Evolutionary conservation across 139 green algal species (phyloP), one percentile per base, ranked within the genome.

Genomic region (Closterium sp.): DNA sequence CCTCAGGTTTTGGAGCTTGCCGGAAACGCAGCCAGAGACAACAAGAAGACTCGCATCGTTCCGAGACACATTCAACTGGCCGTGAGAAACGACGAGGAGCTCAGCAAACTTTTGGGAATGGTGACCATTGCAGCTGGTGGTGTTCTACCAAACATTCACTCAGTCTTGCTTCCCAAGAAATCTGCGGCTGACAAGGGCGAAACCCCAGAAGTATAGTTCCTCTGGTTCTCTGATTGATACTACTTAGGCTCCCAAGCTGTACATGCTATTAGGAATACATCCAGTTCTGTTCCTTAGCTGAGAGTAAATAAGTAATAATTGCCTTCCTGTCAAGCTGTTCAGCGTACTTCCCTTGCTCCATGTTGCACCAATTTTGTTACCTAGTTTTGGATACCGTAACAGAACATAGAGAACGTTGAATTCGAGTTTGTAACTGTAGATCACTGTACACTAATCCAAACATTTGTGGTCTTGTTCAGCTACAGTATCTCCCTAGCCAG

Each of bases 21-120:
- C 33, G 95, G 96, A 85, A 97, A 97, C 89, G 95, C 96, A 33
- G 93, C 95, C 55, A 92, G 96, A 31, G 96, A 97, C 94, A 97
- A 97, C 96, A 97, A 97, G 95, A 97, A 97, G 95, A 95, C 95
- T 8, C 94, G 96, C 89, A 97, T 97, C 93, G 91, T 95, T 19
- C 92, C 94, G 16, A 83, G 96, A 84, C 96, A 98, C 94, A 98
- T 98, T 93, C 97, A 98, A 95, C 95, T 98, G 85, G 97, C 97
- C 35, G 96, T 98, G 88, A 95, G 97, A 91, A 99, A 98, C 91
- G 97, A 99, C 85, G 97, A 99, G 96, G 97, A 99, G 96, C 96
- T 99, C 91, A 94, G 89, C 95, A 98, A 98, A 96, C 96, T 99
- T 90, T 95, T 98, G 8, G 94, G 88, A 30, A 86, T 90, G 32